Conservation (phyloP, 1,284 basidiomycete species). For the Caloboletus inedulis region DNA sequence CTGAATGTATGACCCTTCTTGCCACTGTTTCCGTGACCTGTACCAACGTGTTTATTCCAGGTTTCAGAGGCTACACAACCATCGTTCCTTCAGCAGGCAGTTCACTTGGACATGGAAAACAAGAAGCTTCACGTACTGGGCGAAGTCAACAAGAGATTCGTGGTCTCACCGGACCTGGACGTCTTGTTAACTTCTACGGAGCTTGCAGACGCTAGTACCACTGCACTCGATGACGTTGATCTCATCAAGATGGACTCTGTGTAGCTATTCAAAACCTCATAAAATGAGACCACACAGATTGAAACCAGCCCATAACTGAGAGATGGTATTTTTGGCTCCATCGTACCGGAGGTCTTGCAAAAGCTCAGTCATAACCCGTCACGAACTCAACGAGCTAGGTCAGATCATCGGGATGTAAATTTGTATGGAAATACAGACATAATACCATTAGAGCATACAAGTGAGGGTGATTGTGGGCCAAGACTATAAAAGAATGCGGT, state of each 20-base stretch:
- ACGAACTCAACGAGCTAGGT: background rate
- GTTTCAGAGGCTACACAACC: constrained; percentile 82
- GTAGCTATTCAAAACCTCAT: background rate
- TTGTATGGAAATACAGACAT: background rate
- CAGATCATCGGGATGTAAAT: background rate
- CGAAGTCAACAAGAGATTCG: constrained; percentile 82
- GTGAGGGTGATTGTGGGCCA: too few relatives aligned
- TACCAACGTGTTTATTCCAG: constrained; percentile 39
- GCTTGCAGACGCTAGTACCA: constrained; percentile 39
- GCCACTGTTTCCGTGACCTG: constrained; percentile 5
- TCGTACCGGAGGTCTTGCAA: background rate
- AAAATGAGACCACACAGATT: background rate
- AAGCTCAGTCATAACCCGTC: background rate
- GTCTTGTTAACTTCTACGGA: constrained; percentile 71
- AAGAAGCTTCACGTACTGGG: constrained; percentile 74
- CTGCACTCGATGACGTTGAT: constrained; percentile 44
- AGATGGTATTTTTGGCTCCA: background rate
- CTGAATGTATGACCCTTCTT: constrained; percentile 61
- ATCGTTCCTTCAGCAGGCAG: constrained; percentile 87
- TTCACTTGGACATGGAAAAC: constrained; percentile 62
- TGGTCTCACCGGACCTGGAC: constrained; percentile 85
- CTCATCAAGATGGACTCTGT: constrained; percentile 56
- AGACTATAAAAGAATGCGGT: constrained; percentile 9
- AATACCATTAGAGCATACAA: background rate
- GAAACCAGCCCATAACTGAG: background rate